Evolutionary conservation across 2,329 filamentous ascomycete genomes (phyloP).

Genomic region (Nemania diffusa): DNA sequence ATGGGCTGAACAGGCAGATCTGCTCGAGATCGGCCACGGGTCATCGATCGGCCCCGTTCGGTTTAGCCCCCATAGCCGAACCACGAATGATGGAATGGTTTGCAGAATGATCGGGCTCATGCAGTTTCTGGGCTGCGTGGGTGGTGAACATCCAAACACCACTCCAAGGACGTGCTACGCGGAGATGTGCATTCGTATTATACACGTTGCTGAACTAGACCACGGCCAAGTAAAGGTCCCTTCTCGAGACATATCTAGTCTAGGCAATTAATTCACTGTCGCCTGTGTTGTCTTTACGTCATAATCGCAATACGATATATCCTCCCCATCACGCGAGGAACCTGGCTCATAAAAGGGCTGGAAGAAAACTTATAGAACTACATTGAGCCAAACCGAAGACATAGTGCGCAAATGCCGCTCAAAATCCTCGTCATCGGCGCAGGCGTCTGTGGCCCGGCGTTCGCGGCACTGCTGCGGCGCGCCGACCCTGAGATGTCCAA

Average conservation of each 20-base stretch:
- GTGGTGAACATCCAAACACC: no score
- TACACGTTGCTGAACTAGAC: no score
- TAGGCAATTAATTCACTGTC: no score
- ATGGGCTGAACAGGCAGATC: not conserved
- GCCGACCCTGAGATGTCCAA: conserved; percentile 45
- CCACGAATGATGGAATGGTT: not conserved
- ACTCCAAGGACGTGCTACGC: no score
- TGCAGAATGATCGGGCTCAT: not conserved
- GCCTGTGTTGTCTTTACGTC: no score
- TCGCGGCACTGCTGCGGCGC: conserved; percentile 55
- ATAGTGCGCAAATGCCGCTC: conserved; percentile 44
- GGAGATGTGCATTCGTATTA: no score
- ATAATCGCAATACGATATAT: no score
- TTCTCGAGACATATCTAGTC: no score
- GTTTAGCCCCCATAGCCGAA: not conserved
- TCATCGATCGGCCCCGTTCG: not conserved
- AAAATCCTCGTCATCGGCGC: conserved; percentile 61
- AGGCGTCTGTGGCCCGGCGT: conserved; percentile 57
- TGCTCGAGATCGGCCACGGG: not conserved
- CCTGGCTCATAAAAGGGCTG: not conserved
- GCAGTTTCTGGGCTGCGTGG: no score
- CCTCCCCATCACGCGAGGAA: no score
- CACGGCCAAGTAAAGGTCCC: no score
- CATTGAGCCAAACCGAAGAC: no score
- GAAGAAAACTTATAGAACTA: not conserved